Percentiles rank a stretch among this genome's conserved stretches.
Conservation (phyloP, 306 rosid genomes). For the Benincasa hispida region DNA sequence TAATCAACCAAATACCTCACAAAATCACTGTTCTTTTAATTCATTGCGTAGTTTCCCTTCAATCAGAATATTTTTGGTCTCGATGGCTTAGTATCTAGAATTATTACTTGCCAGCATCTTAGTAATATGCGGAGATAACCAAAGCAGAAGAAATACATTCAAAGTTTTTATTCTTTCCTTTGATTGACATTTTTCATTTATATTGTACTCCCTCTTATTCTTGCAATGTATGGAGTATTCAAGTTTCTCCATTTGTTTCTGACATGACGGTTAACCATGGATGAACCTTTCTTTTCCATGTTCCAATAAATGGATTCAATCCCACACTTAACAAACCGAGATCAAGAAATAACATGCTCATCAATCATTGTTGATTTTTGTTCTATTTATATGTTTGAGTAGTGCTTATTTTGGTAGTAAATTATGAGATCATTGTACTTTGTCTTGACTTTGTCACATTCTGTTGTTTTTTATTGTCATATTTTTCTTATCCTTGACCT, state of each 20-base stretch:
- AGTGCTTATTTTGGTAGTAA: too few relatives aligned
- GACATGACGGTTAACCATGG: background rate
- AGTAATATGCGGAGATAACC: background rate
- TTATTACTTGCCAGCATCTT: background rate
- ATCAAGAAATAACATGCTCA: too few relatives aligned
- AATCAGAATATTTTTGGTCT: background rate
- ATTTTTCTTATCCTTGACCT: too few relatives aligned
- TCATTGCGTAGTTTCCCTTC: background rate
- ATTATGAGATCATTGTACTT: too few relatives aligned
- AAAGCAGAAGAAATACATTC: background rate
- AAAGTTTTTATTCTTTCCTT: background rate
- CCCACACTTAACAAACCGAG: too few relatives aligned
- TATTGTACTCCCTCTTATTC: background rate
- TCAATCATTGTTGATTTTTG: too few relatives aligned
- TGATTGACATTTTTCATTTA: background rate
- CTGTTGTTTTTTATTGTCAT: too few relatives aligned
- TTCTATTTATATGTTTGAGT: too few relatives aligned
- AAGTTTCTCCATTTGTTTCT: background rate
- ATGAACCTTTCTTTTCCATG: too few relatives aligned
- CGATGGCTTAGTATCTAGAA: background rate
- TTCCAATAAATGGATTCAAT: too few relatives aligned
- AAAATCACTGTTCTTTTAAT: background rate
- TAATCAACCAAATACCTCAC: background rate
- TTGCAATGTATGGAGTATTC: background rate
- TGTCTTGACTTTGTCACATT: too few relatives aligned